These are phyloP conservation scores for Hyaloscypha hepaticicola DNA, from an alignment of 495 filamentous ascomycete species.

Conservation along the genomic window DNA sequence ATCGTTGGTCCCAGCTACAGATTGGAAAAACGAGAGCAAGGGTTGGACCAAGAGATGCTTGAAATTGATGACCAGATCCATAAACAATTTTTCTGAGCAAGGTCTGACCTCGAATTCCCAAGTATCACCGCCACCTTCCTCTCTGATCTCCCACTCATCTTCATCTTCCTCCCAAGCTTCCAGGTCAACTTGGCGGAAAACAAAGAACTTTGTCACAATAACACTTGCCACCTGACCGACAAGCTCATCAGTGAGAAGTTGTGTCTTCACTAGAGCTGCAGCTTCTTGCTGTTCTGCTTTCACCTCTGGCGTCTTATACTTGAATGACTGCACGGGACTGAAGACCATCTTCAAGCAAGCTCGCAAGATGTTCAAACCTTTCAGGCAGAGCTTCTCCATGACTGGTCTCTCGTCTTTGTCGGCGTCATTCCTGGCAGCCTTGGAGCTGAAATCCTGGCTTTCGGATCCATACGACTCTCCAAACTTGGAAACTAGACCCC, in stretches of 20 bases:
- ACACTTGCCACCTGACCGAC: conserved; percentile 77
- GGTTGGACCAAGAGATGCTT: conserved; percentile 74
- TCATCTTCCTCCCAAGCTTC: conserved; percentile 86
- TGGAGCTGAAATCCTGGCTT: conserved; percentile 38
- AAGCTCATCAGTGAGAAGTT: conserved; percentile 72
- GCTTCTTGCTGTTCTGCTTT: conserved; percentile 69
- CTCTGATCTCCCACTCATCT: conserved; percentile 85
- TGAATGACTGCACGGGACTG: conserved; percentile 75
- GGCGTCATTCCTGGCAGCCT: conserved; percentile 44
- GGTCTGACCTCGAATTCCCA: conserved; percentile 88
- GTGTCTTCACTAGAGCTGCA: conserved; percentile 59
- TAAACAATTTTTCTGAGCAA: conserved; percentile 89
- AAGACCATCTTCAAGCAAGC: conserved; percentile 82
- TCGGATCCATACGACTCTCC: conserved; percentile 59
- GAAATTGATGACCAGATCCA: conserved; percentile 86
- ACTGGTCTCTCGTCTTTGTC: conserved; percentile 57
- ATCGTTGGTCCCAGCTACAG: conserved; percentile 62
- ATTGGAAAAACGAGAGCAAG: conserved; percentile 74
- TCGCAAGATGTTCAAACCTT: conserved; percentile 79
- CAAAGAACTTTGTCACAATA: conserved; percentile 83
- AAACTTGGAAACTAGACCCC: conserved; percentile 73
- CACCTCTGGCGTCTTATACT: conserved; percentile 66
- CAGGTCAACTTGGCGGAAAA: conserved; percentile 81
- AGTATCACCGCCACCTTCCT: conserved; percentile 74
- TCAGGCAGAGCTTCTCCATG: conserved; percentile 73